These are phyloP conservation scores for Spathaspora arborariae DNA, from an alignment of 805 yeast species.

Conservation along the genomic window DNA sequence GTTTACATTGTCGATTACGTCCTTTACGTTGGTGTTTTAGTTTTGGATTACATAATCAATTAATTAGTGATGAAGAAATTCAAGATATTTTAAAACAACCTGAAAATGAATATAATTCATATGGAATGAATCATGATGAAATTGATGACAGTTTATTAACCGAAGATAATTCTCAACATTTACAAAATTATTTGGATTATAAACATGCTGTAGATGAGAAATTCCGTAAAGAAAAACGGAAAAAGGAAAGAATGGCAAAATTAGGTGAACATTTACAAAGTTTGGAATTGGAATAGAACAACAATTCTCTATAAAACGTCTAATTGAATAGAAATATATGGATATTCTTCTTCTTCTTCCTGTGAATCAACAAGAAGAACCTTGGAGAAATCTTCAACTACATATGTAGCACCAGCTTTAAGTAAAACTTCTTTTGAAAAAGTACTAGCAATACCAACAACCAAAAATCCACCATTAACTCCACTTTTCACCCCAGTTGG, in stretches of 20 bases:
- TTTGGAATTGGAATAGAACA: constrained; percentile 9
- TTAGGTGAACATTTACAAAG: constrained; percentile 29
- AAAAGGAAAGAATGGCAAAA: constrained; percentile 36
- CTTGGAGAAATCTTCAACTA: constrained; percentile 14
- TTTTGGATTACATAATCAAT: constrained; percentile 48
- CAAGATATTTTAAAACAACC: constrained; percentile 36
- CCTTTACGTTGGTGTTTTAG: constrained; percentile 50
- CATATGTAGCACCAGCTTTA: constrained; percentile 16
- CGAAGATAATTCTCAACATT: constrained; percentile 6
- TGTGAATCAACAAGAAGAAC: constrained; percentile 1
- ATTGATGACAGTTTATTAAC: constrained; percentile 11
- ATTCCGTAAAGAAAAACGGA: constrained; percentile 31
- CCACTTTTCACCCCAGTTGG: constrained; percentile 18
- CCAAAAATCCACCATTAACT: constrained; percentile 15
- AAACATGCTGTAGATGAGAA: constrained; percentile 25
- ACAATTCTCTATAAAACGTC: neutral
- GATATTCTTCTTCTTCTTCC: neutral
- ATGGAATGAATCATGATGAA: constrained; percentile 11
- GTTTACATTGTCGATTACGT: constrained; percentile 43
- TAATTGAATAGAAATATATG: neutral
- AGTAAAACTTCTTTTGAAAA: constrained; percentile 12
- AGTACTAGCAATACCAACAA: constrained; percentile 18
- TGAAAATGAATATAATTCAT: constrained; percentile 14
- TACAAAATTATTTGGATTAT: constrained; percentile 10
- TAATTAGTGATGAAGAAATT: constrained; percentile 33